phyloP scores from a whole-genome alignment of 2,329 filamentous ascomycete genomes.

The Monascus ruber region DNA sequence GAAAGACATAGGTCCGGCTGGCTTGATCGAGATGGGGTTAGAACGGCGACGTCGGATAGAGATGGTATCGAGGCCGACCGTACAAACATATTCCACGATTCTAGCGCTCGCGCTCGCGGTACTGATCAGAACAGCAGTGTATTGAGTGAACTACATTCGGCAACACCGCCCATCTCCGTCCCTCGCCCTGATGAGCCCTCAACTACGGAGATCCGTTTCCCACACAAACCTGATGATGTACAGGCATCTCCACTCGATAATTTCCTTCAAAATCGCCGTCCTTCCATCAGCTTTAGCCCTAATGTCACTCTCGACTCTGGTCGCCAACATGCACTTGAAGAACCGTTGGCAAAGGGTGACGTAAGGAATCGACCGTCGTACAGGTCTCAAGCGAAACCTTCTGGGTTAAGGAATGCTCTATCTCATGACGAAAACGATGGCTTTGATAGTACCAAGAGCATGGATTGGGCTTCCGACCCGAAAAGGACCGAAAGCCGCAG shows the following conservation, averaged over 20 bases:
- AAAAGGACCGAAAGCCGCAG: slow-evolving; percentile 14
- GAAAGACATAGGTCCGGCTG: slow-evolving; percentile 14
- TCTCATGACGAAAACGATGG: slow-evolving; percentile 19
- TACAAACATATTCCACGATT: slow-evolving; percentile 24
- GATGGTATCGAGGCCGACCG: slow-evolving; percentile 28
- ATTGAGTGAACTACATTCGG: slow-evolving; percentile 29
- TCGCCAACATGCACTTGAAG: slow-evolving; percentile 24
- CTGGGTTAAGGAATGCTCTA: slow-evolving; percentile 25
- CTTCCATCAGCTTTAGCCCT: slow-evolving; percentile 33
- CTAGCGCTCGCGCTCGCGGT: slow-evolving; percentile 21
- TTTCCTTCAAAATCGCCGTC: slow-evolving; percentile 28
- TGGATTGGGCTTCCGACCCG: slow-evolving; percentile 11
- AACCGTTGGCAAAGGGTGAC: slow-evolving; percentile 26
- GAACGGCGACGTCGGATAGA: slow-evolving; percentile 14
- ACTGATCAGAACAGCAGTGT: slow-evolving; percentile 30
- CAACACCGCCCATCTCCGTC: slow-evolving; percentile 35
- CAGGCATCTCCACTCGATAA: slow-evolving; percentile 29
- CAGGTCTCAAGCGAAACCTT: slow-evolving; percentile 21
- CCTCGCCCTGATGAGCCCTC: slow-evolving; percentile 26
- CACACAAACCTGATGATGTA: slow-evolving; percentile 26
- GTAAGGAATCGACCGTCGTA: slow-evolving; percentile 11
- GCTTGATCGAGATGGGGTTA: slow-evolving; percentile 14
- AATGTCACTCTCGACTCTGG: slow-evolving; percentile 31
- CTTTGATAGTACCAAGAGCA: slow-evolving; percentile 6
- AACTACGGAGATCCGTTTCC: slow-evolving; percentile 18